These are phyloP conservation scores for Psilocybe cubensis DNA, from an alignment of 768 basidiomycete genomes.

Conservation along the genomic window DNA sequence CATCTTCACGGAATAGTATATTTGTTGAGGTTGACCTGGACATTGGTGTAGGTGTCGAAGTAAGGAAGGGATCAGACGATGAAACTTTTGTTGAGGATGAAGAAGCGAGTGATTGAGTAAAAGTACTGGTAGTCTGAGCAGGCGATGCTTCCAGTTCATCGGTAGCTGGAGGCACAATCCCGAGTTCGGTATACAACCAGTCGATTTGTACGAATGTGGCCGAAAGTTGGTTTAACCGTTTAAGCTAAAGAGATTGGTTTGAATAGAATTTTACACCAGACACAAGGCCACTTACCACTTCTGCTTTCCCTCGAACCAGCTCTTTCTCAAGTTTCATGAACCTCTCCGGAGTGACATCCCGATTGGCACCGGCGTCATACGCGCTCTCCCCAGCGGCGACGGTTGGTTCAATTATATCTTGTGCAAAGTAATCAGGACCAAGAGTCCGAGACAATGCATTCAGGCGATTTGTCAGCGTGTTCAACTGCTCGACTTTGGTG, in stretches of 20 bases:
- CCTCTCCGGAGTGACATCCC: constrained; percentile 80
- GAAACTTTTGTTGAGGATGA: constrained; percentile 38
- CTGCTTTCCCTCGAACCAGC: constrained; percentile 81
- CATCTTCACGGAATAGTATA: constrained; percentile 40
- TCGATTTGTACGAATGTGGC: constrained; percentile 75
- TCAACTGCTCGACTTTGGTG: constrained; percentile 76
- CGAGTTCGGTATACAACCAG: constrained; percentile 83
- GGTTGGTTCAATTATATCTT: constrained; percentile 56
- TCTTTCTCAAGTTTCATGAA: constrained; percentile 85
- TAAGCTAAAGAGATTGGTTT: constrained; percentile 48
- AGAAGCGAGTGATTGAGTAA: constrained; percentile 32
- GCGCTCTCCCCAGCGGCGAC: constrained; percentile 44
- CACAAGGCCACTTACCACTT: constrained; percentile 66
- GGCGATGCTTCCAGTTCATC: constrained; percentile 45
- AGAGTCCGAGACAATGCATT: constrained; percentile 60
- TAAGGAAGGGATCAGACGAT: constrained; percentile 50
- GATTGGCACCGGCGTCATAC: constrained; percentile 43
- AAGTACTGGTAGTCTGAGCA: constrained; percentile 24
- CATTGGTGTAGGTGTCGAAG: constrained; percentile 54
- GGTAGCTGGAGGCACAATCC: constrained; percentile 62
- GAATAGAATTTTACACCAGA: too few relatives aligned
- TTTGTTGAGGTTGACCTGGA: constrained; percentile 40
- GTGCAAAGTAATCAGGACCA: constrained; percentile 58
- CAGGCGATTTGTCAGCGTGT: constrained; percentile 70
- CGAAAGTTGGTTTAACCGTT: constrained; percentile 68